These are phyloP conservation scores for Wickerhamomyces chaumierensis DNA, from an alignment of 805 yeast genomes.

Conservation along the genomic window DNA sequence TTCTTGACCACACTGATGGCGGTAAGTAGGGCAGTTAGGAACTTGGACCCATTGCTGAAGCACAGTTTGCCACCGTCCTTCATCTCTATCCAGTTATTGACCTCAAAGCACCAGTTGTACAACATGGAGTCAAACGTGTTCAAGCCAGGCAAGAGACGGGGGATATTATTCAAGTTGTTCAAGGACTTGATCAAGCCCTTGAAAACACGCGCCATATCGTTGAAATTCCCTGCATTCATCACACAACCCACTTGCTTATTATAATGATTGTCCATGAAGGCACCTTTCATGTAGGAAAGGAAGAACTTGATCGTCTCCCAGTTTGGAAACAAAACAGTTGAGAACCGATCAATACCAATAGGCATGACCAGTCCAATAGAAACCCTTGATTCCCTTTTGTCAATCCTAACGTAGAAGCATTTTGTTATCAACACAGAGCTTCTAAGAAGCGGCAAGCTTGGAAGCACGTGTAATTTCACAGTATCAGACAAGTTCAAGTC, in stretches of 20 bases:
- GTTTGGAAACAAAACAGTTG: conserved; percentile 20
- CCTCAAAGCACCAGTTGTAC: conserved; percentile 27
- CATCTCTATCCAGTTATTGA: conserved; percentile 29
- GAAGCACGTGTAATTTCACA: conserved; percentile 19
- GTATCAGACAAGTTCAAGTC: conserved; percentile 16
- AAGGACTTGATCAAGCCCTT: conserved; percentile 22
- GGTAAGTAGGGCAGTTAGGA: conserved; percentile 13
- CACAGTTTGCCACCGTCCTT: conserved; percentile 27
- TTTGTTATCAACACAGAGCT: conserved; percentile 22
- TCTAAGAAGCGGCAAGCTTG: conserved; percentile 18
- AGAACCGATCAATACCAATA: conserved; percentile 14
- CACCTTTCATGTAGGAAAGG: not conserved
- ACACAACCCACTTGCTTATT: no score
- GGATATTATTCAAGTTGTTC: conserved; percentile 21
- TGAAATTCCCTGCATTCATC: conserved; percentile 4
- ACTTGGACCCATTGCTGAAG: conserved; percentile 11
- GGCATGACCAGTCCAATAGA: conserved; percentile 25
- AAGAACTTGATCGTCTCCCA: conserved; percentile 18
- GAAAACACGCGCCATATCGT: conserved; percentile 17
- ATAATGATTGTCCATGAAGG: conserved; percentile 14
- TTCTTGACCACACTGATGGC: conserved; percentile 8
- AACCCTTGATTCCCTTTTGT: conserved; percentile 15
- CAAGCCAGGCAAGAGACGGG: conserved; percentile 26
- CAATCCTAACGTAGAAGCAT: conserved; percentile 16
- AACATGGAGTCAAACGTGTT: conserved; percentile 18